A percentile compares a stretch with the other conserved stretches of the same genome.
These are phyloP conservation scores for Chenopodium quinoa DNA, from an alignment of 148 eudicot species.

Conservation along the genomic window DNA sequence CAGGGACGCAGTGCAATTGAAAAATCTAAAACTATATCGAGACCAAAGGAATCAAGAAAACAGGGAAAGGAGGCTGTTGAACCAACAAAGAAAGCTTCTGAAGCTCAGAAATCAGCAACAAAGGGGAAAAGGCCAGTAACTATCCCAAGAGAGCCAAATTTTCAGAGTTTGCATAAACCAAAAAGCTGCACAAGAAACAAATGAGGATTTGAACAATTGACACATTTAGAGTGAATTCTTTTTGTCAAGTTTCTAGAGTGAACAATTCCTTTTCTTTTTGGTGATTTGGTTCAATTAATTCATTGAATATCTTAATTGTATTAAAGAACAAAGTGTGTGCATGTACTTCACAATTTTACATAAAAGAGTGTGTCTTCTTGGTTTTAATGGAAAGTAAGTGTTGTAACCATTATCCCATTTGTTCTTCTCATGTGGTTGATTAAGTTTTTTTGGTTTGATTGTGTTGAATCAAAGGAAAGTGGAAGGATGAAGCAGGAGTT, in stretches of 20 bases:
- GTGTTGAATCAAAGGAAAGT: no score
- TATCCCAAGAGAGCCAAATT: conserved; percentile 43
- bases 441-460: background rate
- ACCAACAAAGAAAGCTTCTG: conserved; percentile 22
- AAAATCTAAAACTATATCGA: conserved; percentile 26
- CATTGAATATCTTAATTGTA: conserved; percentile 42
- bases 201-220: background rate
- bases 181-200: conserved; percentile 37
- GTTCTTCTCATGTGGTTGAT: background rate
- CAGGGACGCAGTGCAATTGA: conserved; percentile 28
- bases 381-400: background rate
- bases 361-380: background rate
- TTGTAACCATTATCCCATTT: background rate
- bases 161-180: conserved; percentile 36
- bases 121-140: conserved; percentile 37
- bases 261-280: background rate
- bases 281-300: conserved; percentile 42
- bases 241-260: background rate
- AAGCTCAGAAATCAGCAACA: conserved; percentile 23
- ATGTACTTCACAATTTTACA: background rate
- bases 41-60: conserved; percentile 25
- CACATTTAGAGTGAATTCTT: background rate
- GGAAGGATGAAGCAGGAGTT: no score
- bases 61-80: background rate
- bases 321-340: background rate